phyloP scores from a whole-genome alignment of 2,329 filamentous ascomycete species.

The Ceratocystis albifundus region DNA sequence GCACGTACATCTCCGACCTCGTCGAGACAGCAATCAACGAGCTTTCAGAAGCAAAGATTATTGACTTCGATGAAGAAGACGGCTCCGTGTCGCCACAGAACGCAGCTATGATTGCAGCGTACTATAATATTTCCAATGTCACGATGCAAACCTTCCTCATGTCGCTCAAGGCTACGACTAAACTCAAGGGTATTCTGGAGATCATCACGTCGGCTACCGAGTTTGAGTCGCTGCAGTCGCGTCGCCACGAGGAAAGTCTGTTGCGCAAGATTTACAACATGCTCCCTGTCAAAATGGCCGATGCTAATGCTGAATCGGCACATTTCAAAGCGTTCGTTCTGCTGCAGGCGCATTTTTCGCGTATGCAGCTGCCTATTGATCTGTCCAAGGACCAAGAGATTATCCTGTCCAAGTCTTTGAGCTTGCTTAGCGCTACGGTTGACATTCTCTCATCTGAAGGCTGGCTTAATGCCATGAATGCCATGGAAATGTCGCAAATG shows the following conservation, averaged over 20 bases:
- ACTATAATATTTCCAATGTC: slow-evolving; percentile 98
- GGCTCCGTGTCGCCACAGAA: slow-evolving; percentile 82
- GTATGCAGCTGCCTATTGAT: slow-evolving; percentile 93
- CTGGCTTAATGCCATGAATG: slow-evolving; percentile 91
- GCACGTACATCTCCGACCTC: slow-evolving; percentile 83
- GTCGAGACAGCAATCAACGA: slow-evolving; percentile 90
- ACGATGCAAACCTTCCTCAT: slow-evolving; percentile 98
- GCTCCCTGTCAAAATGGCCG: slow-evolving; percentile 86
- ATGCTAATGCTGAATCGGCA: slow-evolving; percentile 77
- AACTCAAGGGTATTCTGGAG: slow-evolving; percentile 92
- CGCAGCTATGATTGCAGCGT: slow-evolving; percentile 93
- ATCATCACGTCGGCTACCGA: slow-evolving; percentile 95
- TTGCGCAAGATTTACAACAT: slow-evolving; percentile 88
- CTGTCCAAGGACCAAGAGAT: slow-evolving; percentile 90
- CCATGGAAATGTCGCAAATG: slow-evolving; percentile 99
- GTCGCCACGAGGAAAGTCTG: slow-evolving; percentile 79
- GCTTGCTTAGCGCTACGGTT: slow-evolving; percentile 79
- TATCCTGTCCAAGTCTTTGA: slow-evolving; percentile 72
- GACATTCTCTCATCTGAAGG: slow-evolving; percentile 94
- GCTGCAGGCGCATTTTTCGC: slow-evolving; percentile 90
- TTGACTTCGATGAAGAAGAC: slow-evolving; percentile 90
- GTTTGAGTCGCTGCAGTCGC: slow-evolving; percentile 89
- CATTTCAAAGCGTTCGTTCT: slow-evolving; percentile 98
- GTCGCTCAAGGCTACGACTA: slow-evolving; percentile 76
- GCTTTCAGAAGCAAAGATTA: slow-evolving; percentile 82